Conservation (phyloP, 2,329 filamentous ascomycete species). For the Cladosporium austrohemisphaericum region DNA sequence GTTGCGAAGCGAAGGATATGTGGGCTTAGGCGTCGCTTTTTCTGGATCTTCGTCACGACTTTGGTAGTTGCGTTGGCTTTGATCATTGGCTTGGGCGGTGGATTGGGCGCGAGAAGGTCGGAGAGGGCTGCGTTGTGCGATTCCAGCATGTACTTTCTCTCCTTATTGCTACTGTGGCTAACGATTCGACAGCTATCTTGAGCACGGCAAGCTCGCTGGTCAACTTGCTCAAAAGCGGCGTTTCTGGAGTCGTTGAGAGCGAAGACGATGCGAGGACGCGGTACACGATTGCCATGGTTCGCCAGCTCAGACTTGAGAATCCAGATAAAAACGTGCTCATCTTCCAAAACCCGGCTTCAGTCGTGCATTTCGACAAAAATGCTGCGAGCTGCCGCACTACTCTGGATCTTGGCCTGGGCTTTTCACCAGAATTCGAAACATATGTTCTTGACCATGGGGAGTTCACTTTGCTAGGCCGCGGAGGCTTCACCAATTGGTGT, state of each 20-base stretch:
- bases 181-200: not conserved
- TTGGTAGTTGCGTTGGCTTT: not conserved
- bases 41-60: not conserved
- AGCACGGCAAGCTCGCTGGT: not conserved
- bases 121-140: not conserved
- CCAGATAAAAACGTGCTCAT: slow-evolving; percentile 1
- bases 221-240: not conserved
- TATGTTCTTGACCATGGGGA: not conserved
- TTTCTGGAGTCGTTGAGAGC: not conserved
- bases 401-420: not conserved
- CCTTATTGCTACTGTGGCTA: not conserved
- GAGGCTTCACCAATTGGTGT: not conserved
- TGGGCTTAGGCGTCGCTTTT: not conserved
- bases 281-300: not conserved
- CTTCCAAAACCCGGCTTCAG: not conserved
- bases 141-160: not conserved
- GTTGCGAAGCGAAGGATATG: not conserved
- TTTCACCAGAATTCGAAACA: not conserved
- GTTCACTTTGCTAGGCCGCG: not conserved
- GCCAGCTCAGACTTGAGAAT: not conserved
- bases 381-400: not conserved
- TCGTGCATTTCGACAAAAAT: not conserved
- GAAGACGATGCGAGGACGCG: not conserved
- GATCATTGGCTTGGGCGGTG: not conserved
- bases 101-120: not conserved